Conservation (phyloP, 2,329 filamentous ascomycete genomes). For the Exophiala viscosa region DNA sequence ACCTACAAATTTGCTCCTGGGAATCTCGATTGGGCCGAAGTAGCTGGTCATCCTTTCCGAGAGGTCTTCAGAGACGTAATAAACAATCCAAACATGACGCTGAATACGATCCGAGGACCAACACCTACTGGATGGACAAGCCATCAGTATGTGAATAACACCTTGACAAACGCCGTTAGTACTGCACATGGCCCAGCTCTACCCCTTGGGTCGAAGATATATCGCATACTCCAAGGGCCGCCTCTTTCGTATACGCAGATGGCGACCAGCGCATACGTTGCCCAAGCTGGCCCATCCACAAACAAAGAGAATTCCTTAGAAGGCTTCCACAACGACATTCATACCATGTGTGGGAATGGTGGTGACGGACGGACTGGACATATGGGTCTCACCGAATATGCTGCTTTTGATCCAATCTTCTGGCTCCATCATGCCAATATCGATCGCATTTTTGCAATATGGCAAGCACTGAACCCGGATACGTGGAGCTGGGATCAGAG, state of each 20-base stretch:
- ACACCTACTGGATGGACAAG: not conserved
- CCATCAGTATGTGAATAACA: not conserved
- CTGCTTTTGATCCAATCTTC: conserved; percentile 75
- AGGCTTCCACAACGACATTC: conserved; percentile 46
- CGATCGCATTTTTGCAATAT: conserved; percentile 70
- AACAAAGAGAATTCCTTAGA: conserved; percentile 33
- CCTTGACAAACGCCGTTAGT: not conserved
- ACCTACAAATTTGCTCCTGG: not conserved
- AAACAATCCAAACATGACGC: not conserved
- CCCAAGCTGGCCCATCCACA: conserved; percentile 24
- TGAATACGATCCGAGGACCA: not conserved
- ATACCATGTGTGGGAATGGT: conserved; percentile 35
- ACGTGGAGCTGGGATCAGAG: conserved; percentile 25
- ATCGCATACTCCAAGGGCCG: not conserved
- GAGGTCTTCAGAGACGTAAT: not conserved
- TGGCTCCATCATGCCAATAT: conserved; percentile 72
- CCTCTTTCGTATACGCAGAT: not conserved
- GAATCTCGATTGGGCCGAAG: not conserved
- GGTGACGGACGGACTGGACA: conserved; percentile 57
- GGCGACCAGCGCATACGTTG: not conserved
- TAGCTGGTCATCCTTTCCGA: not conserved
- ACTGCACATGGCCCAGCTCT: not conserved
- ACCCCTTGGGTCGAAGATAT: not conserved
- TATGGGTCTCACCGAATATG: conserved; percentile 67
- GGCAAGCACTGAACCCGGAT: conserved; percentile 69